phyloP scores from a whole-genome alignment of 148 eudicot species.

The Rhododendron griersonianum region DNA sequence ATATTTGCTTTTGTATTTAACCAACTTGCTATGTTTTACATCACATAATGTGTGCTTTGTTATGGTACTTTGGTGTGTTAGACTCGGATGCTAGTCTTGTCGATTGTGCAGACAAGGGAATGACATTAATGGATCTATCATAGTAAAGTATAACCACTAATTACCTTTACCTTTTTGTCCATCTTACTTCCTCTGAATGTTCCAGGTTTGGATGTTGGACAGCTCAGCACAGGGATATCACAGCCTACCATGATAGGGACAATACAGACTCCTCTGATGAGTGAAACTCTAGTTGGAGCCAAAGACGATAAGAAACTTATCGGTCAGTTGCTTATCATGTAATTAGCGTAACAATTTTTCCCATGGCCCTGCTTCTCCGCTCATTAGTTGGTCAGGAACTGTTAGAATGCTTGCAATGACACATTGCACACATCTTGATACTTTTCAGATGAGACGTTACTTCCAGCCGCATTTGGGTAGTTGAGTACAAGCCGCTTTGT shows the following conservation, averaged over 20 bases:
- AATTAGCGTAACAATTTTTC: not conserved
- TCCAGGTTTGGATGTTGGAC: not conserved
- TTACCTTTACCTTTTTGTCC: not conserved
- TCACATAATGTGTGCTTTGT: not conserved
- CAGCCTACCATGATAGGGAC: not conserved
- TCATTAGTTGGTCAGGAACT: not conserved
- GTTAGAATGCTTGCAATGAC: not conserved
- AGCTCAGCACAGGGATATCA: not conserved
- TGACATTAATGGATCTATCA: not conserved
- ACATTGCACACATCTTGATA: not conserved
- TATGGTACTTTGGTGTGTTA: not conserved
- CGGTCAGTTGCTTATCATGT: constrained; percentile 22
- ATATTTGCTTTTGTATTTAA: not conserved
- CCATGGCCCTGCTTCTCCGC: not conserved
- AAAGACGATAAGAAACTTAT: constrained; percentile 20
- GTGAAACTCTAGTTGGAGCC: constrained; percentile 10
- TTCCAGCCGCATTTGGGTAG: not conserved
- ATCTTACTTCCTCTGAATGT: not conserved
- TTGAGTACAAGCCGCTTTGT: not conserved
- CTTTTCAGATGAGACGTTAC: not conserved
- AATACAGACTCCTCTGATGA: not conserved
- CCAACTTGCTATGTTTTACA: not conserved
- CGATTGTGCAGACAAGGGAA: not conserved
- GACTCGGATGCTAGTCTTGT: not conserved
- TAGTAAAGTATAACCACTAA: not conserved